phyloP scores from a whole-genome alignment of 768 basidiomycete species.

The Hericium coralloides region DNA sequence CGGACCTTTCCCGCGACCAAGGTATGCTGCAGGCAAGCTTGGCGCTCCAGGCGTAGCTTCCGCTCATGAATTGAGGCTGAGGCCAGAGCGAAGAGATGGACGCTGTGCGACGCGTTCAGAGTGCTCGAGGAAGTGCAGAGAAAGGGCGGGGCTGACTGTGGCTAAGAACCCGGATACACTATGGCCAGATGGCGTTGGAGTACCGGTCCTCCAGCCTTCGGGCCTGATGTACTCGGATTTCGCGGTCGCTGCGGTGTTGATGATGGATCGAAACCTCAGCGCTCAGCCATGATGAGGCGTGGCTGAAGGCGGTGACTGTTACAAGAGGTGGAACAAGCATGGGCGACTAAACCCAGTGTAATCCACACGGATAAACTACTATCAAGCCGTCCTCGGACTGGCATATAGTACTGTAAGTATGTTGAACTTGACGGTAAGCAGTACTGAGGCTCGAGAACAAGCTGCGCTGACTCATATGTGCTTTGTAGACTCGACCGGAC shows the following conservation, averaged over 20 bases:
- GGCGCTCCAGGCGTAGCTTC: background rate
- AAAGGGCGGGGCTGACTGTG: background rate
- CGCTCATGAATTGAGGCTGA: too few species aligned
- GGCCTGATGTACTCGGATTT: slow-evolving; percentile 20
- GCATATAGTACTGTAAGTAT: too few species aligned
- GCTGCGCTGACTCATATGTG: too few species aligned
- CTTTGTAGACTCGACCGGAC: too few species aligned
- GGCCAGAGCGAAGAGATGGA: background rate
- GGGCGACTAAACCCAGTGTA: too few species aligned
- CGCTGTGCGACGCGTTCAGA: background rate
- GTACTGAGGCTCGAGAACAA: too few species aligned
- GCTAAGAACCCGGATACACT: too few species aligned
- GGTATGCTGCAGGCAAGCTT: background rate
- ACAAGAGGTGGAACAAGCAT: background rate
- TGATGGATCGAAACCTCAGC: slow-evolving; percentile 16
- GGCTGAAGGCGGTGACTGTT: slow-evolving; percentile 17
- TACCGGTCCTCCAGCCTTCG: slow-evolving; percentile 19
- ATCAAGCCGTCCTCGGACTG: too few species aligned
- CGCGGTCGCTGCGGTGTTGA: slow-evolving; percentile 17
- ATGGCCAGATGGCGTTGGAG: slow-evolving; percentile 7
- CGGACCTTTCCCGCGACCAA: background rate
- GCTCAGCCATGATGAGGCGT: slow-evolving; percentile 22
- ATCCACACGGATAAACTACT: too few species aligned
- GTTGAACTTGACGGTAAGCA: too few species aligned
- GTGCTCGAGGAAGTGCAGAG: background rate